phyloP scores from a whole-genome alignment of 495 filamentous ascomycete species.

The Xylaria grammica region DNA sequence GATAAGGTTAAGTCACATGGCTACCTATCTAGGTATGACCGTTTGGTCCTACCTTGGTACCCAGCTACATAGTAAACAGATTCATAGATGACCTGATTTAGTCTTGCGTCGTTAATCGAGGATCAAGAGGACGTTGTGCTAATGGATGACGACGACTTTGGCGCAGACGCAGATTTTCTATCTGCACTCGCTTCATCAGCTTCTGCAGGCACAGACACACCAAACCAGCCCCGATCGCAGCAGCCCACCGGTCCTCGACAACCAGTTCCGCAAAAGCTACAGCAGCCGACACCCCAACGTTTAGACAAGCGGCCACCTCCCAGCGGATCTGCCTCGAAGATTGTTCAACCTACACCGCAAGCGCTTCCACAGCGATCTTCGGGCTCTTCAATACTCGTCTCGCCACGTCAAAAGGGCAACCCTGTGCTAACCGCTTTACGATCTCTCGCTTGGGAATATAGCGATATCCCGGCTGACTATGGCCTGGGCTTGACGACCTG shows the following conservation, averaged over 20 bases:
- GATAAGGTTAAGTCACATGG: too few relatives aligned
- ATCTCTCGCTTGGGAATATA: constrained; percentile 93
- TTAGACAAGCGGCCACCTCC: constrained; percentile 48
- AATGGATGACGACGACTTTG: constrained; percentile 65
- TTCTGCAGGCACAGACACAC: constrained; percentile 24
- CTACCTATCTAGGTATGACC: too few relatives aligned
- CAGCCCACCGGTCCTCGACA: constrained; percentile 39
- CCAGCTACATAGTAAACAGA: too few relatives aligned
- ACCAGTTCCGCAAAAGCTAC: constrained; percentile 31
- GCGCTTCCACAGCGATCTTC: constrained; percentile 68
- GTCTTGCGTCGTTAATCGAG: too few relatives aligned
- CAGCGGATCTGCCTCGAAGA: constrained; percentile 47
- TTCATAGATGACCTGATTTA: too few relatives aligned
- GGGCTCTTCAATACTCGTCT: constrained; percentile 83
- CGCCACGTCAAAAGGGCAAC: constrained; percentile 87
- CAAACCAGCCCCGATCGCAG: constrained; percentile 24
- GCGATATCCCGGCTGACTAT: constrained; percentile 92
- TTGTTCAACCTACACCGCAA: constrained; percentile 89
- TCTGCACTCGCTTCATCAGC: constrained; percentile 56
- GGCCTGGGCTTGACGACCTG: constrained; percentile 87
- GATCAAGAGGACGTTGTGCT: neutral
- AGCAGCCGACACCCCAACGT: constrained; percentile 42
- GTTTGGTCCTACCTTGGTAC: too few relatives aligned
- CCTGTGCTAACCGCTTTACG: constrained; percentile 84
- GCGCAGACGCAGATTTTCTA: constrained; percentile 63